Percentiles rank a stretch among this genome's conserved stretches.
Conservation (phyloP, 2,329 filamentous ascomycete species). For the Nigrospora oryzae region DNA sequence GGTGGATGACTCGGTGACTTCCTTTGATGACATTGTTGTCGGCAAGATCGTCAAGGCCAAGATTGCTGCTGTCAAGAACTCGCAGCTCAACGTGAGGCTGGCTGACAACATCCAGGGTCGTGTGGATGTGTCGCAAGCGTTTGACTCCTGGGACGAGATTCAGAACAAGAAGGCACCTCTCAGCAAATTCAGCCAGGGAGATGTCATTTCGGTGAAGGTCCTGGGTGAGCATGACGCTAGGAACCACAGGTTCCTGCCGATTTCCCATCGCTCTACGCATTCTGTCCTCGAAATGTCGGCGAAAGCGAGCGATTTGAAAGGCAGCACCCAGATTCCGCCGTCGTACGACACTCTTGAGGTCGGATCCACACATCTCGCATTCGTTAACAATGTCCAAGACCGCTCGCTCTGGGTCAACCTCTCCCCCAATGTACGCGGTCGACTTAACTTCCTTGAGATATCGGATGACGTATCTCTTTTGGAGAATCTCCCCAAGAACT, state of each 20-base stretch:
- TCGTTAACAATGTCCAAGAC: slow-evolving; percentile 80
- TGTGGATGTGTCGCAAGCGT: slow-evolving; percentile 84
- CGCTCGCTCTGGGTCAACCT: slow-evolving; percentile 86
- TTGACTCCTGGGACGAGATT: slow-evolving; percentile 83
- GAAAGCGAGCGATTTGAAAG: slow-evolving; percentile 59
- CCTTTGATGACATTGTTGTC: slow-evolving; percentile 63
- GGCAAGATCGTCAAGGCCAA: slow-evolving; percentile 69
- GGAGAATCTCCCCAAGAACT: slow-evolving; percentile 67
- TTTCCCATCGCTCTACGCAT: slow-evolving; percentile 76
- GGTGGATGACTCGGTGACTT: slow-evolving; percentile 54
- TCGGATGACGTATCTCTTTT: slow-evolving; percentile 79
- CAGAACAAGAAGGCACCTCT: slow-evolving; percentile 73
- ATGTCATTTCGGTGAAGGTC: slow-evolving; percentile 66
- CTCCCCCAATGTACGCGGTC: slow-evolving; percentile 78
- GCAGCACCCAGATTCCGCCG: slow-evolving; percentile 38
- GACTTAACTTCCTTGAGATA: slow-evolving; percentile 73
- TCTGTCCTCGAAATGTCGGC: slow-evolving; percentile 81
- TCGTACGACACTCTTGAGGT: slow-evolving; percentile 64
- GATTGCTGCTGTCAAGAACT: slow-evolving; percentile 78
- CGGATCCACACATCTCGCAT: slow-evolving; percentile 68
- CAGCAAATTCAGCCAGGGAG: slow-evolving; percentile 61
- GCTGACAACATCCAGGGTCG: slow-evolving; percentile 87
- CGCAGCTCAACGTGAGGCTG: slow-evolving; percentile 84
- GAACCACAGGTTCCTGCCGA: slow-evolving; percentile 84
- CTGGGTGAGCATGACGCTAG: slow-evolving; percentile 84